Evolutionary conservation across 2,329 filamentous ascomycete genomes (phyloP).

Genomic region (Phaeoacremonium minimum): DNA sequence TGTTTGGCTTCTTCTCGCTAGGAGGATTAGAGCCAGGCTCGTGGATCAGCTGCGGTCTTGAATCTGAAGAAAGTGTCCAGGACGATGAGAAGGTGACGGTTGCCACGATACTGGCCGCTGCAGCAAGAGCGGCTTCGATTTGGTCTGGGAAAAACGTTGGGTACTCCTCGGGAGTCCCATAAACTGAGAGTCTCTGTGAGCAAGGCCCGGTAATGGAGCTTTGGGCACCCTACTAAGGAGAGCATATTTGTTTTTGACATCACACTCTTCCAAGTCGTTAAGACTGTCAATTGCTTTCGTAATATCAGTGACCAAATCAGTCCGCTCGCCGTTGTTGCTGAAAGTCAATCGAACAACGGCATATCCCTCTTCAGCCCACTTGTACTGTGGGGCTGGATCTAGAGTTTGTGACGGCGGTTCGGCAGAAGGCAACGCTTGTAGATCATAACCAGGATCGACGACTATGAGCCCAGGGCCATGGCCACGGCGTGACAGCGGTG

Average conservation of each 20-base stretch:
- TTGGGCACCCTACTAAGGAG: slow-evolving; percentile 1
- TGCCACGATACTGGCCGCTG: slow-evolving; percentile 6
- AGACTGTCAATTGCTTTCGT: slow-evolving; percentile 4
- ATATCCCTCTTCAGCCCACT: slow-evolving; percentile 71
- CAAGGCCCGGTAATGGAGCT: slow-evolving; percentile 2
- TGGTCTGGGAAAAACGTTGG: too few species aligned
- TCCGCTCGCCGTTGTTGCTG: slow-evolving; percentile 9
- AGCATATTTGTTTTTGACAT: background rate
- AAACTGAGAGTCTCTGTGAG: background rate
- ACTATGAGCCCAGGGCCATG: slow-evolving; percentile 18
- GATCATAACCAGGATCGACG: slow-evolving; percentile 8
- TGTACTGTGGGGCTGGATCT: slow-evolving; percentile 52
- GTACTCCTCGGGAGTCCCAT: background rate
- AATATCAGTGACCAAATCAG: slow-evolving; percentile 24
- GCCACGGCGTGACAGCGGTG: background rate
- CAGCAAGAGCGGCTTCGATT: background rate
- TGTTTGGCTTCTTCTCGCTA: slow-evolving; percentile 13
- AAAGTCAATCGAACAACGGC: slow-evolving; percentile 51
- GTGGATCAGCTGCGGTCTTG: background rate
- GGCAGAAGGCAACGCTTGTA: too few species aligned
- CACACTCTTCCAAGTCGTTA: background rate
- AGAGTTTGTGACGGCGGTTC: slow-evolving; percentile 16
- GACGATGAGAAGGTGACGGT: slow-evolving; percentile 12
- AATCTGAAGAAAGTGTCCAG: too few species aligned
- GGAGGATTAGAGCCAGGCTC: slow-evolving; percentile 13